Conservation (phyloP, 768 basidiomycete genomes). For the Macrolepiota dolichaula region DNA sequence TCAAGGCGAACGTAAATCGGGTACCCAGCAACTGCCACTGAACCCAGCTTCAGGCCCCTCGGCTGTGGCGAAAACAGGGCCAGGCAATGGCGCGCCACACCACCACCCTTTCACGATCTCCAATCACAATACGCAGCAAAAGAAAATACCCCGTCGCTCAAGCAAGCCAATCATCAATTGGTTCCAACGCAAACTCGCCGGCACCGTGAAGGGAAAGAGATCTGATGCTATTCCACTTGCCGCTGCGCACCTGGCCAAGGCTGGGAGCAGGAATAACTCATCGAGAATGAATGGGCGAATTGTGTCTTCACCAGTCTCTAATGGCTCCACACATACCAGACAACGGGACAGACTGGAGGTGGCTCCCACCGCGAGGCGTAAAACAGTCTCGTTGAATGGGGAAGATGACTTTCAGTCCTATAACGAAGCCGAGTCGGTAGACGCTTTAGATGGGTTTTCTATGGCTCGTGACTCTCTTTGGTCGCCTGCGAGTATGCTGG, state of each 20-base stretch:
- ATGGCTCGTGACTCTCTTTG: slow-evolving; percentile 71
- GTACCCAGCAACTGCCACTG: neutral
- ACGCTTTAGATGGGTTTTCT: slow-evolving; percentile 50
- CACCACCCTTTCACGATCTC: slow-evolving; percentile 15
- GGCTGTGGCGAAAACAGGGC: neutral
- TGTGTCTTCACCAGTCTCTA: slow-evolving; percentile 41
- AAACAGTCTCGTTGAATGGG: slow-evolving; percentile 65
- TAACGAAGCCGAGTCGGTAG: slow-evolving; percentile 40
- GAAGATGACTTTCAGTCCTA: slow-evolving; percentile 42
- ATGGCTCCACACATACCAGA: slow-evolving; percentile 20
- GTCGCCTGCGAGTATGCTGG: slow-evolving; percentile 72
- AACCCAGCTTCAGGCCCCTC: neutral
- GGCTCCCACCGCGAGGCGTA: slow-evolving; percentile 34
- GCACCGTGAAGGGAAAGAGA: slow-evolving; percentile 58
- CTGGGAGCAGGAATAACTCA: slow-evolving; percentile 25
- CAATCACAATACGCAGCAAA: slow-evolving; percentile 40
- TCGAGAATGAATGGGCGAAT: slow-evolving; percentile 37
- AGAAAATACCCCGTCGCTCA: slow-evolving; percentile 65
- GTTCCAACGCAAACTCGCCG: slow-evolving; percentile 84
- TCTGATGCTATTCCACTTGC: slow-evolving; percentile 31
- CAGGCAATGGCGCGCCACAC: neutral
- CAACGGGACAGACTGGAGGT: slow-evolving; percentile 32
- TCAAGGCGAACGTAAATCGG: slow-evolving; percentile 1
- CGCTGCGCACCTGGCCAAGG: slow-evolving; percentile 29
- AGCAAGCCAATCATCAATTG: slow-evolving; percentile 88